A percentile compares a stretch with the other conserved stretches of the same genome.
Evolutionary conservation across 805 yeast genomes (phyloP).

Genomic region (Tetrapisispora nanseiensis): DNA sequence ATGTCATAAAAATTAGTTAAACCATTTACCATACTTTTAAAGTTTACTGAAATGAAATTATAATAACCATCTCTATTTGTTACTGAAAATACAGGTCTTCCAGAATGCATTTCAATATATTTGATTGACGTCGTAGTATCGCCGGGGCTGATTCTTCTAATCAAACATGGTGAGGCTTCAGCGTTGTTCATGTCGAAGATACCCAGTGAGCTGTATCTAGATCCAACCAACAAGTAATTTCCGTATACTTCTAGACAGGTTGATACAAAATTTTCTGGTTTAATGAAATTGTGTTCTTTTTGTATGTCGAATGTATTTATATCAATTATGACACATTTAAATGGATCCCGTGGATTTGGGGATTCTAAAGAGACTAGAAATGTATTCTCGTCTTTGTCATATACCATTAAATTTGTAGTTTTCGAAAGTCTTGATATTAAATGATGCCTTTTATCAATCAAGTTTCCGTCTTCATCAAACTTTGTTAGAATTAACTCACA

Average conservation of each 20-base stretch:
- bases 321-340: constrained; percentile 35
- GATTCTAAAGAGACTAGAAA: constrained; percentile 45
- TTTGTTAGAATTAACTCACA: constrained; percentile 39
- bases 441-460: constrained; percentile 14
- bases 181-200: constrained; percentile 35
- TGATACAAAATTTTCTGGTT: constrained; percentile 44
- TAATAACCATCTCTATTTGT: constrained; percentile 64
- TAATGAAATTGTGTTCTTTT: constrained; percentile 22
- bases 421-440: constrained; percentile 31
- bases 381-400: constrained; percentile 18
- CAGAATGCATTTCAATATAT: constrained; percentile 25
- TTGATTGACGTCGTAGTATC: constrained; percentile 57
- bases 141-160: constrained; percentile 47
- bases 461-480: constrained; percentile 31
- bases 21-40: constrained; percentile 5
- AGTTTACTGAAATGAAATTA: constrained; percentile 31
- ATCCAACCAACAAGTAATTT: constrained; percentile 49
- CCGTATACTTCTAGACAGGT: constrained; percentile 44
- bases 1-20: constrained; percentile 15
- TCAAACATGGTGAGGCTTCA: constrained; percentile 15
- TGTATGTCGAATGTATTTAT: constrained; percentile 20
- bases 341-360: constrained; percentile 53
- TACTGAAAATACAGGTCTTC: constrained; percentile 30
- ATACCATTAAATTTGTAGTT: constrained; percentile 40
- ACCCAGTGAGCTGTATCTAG: constrained; percentile 59